Evolutionary conservation across 805 yeast genomes (phyloP).

Genomic region (Wickerhamomyces queroliae): DNA sequence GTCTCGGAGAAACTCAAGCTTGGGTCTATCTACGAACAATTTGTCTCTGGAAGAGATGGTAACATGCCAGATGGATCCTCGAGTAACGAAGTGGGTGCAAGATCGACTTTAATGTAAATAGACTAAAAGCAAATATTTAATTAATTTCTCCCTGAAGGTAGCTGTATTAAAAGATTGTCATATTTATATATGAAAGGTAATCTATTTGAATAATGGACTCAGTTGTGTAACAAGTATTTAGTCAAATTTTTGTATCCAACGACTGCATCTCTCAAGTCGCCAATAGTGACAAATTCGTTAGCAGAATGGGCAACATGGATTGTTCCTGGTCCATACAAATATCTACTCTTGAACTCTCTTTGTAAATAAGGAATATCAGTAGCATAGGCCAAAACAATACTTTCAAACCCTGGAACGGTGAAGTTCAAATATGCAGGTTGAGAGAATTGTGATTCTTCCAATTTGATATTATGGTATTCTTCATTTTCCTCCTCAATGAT

Average conservation of each 20-base stretch:
- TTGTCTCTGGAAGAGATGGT: conserved; percentile 75
- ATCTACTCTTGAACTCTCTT: conserved; percentile 27
- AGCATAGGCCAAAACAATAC: conserved; percentile 40
- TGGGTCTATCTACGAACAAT: conserved; percentile 58
- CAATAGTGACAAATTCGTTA: conserved; percentile 43
- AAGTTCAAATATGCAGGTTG: conserved; percentile 34
- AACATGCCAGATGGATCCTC: conserved; percentile 84
- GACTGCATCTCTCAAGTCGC: conserved; percentile 43
- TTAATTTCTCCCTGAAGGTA: no score
- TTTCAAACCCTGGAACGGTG: conserved; percentile 62
- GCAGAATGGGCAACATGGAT: conserved; percentile 57
- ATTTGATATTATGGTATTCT: conserved; percentile 19
- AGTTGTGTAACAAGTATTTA: conserved; percentile 8
- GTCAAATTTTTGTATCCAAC: conserved; percentile 39
- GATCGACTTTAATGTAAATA: conserved; percentile 70
- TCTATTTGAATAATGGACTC: not conserved
- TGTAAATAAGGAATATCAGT: conserved; percentile 47
- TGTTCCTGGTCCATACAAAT: conserved; percentile 64
- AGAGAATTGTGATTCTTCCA: conserved; percentile 24
- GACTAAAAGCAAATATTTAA: not conserved
- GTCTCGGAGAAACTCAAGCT: conserved; percentile 61
- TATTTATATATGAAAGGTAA: not conserved
- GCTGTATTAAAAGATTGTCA: not conserved
- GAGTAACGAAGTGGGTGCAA: conserved; percentile 76
- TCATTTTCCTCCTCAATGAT: conserved; percentile 28